phyloP scores from a whole-genome alignment of 768 basidiomycete species.

The Kondoa malvinella region DNA sequence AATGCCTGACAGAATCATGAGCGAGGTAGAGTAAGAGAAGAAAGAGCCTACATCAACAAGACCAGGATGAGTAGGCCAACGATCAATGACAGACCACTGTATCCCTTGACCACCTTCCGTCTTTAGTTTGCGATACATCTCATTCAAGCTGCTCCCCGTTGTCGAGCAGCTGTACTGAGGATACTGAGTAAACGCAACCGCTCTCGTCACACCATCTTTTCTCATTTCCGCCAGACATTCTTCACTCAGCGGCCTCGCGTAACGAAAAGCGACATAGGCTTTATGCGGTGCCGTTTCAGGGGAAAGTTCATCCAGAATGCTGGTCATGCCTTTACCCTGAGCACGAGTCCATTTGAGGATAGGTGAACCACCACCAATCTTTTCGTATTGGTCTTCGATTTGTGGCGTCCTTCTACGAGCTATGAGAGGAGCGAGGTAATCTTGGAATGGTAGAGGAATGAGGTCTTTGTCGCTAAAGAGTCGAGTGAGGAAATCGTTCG shows the following conservation, averaged over 20 bases:
- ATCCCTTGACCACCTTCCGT: conserved; percentile 49
- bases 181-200: conserved; percentile 93
- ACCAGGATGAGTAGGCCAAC: conserved; percentile 91
- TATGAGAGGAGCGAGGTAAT: conserved; percentile 66
- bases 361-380: conserved; percentile 91
- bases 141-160: conserved; percentile 91
- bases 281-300: conserved; percentile 90
- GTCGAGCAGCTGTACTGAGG: conserved; percentile 98
- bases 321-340: conserved; percentile 79
- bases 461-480: conserved; percentile 83
- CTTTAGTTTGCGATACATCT: conserved; percentile 46
- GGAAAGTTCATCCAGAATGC: conserved; percentile 80
- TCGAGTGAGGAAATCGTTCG: conserved; percentile 76
- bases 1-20: conserved; percentile 48
- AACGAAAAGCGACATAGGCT: conserved; percentile 82
- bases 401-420: conserved; percentile 74
- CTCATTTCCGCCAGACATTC: conserved; percentile 67
- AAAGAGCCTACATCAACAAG: conserved; percentile 60
- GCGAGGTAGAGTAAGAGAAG: neutral
- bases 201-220: conserved; percentile 74
- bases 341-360: conserved; percentile 74
- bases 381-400: conserved; percentile 85
- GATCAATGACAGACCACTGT: conserved; percentile 93
- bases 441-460: conserved; percentile 87
- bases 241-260: conserved; percentile 73